Conservation (phyloP, 129 eudicot species). For the Centella asiatica region DNA sequence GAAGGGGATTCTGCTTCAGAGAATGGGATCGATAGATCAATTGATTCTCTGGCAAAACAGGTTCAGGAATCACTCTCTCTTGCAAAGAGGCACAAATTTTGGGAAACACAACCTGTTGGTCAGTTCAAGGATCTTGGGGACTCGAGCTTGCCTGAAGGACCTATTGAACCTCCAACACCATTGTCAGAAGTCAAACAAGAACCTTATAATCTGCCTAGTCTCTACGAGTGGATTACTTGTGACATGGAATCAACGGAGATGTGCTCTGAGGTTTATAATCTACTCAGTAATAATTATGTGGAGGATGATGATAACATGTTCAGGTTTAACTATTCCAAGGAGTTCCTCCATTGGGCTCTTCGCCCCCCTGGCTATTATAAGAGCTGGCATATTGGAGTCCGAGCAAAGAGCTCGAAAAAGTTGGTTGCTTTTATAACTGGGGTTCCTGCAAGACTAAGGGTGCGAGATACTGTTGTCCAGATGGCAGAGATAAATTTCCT, state of each 20-base stretch:
- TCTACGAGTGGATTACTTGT: constrained; percentile 59
- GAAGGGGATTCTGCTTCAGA: constrained; percentile 24
- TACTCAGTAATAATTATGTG: constrained; percentile 47
- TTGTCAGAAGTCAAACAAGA: constrained; percentile 61
- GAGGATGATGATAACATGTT: constrained; percentile 71
- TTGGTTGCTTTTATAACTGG: constrained; percentile 62
- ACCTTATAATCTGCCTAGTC: constrained; percentile 53
- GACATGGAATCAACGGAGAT: constrained; percentile 46
- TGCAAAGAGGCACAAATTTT: constrained; percentile 46
- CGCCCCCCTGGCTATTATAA: constrained; percentile 55
- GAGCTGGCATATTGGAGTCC: constrained; percentile 63
- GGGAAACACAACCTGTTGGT: constrained; percentile 77
- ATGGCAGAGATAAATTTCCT: constrained; percentile 67
- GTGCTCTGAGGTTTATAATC: constrained; percentile 55
- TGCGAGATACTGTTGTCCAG: constrained; percentile 30
- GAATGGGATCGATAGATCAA: constrained; percentile 24
- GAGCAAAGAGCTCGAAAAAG: constrained; percentile 51
- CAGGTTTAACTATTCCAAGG: constrained; percentile 56
- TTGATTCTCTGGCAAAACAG: constrained; percentile 34
- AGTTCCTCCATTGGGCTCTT: constrained; percentile 59
- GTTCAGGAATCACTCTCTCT: constrained; percentile 46
- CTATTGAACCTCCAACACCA: constrained; percentile 45
- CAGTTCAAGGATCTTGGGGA: constrained; percentile 56
- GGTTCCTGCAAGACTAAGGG: constrained; percentile 47
- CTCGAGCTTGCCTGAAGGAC: constrained; percentile 44